Base-by-base conservation (phyloP, 441 rosid genomes). In the Erodium texanum region DNA sequence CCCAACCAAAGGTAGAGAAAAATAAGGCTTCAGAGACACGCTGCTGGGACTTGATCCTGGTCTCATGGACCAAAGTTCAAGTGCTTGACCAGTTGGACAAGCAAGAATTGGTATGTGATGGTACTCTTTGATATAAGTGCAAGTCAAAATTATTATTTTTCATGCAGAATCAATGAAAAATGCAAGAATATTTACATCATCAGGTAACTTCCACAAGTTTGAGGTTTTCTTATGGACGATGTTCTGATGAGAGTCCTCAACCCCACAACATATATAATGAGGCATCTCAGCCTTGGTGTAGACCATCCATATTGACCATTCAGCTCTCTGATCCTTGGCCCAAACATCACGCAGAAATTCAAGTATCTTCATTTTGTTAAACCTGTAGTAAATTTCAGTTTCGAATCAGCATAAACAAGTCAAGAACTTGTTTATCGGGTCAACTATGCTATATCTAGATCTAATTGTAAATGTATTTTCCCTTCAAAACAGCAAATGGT, bases 271-370 rank as follows among this genome's bases (percentile, higher is more conserved):
- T 59, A 89, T 84, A 75, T 82, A 94, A 81, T 82, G 92, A 41
- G 97, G 97, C 97, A 94, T 87, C 79, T 94, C 97, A 75, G 87
- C 96, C 75, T 88, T 94, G 2, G 97, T 84, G 78, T 87, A 87
- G 65, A 89, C 93, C 95, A 88, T 89, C 99, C 99, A 91, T 81
- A 89, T 93, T n/a, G 99, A 93, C 97, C 99, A 93, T 80, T 90
- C 98, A 68, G 90, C 92, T 81, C 85, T 87, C 41, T 95, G 87
- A 69, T 93, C 96, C 77, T 70, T 79, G 29, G 89, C 81, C 99
- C 99, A 93, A 68, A 69, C 76, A 66, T 87, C 87, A 66, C 76
- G 78, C 62, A 93, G 83, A 81, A 79, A 83, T 48, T 85, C 86
- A 69, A 93, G 67, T 79, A 93, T 80, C 71, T 78, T 83, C 62